Conservation (phyloP, 306 rosid species). For the Delonix regia region DNA sequence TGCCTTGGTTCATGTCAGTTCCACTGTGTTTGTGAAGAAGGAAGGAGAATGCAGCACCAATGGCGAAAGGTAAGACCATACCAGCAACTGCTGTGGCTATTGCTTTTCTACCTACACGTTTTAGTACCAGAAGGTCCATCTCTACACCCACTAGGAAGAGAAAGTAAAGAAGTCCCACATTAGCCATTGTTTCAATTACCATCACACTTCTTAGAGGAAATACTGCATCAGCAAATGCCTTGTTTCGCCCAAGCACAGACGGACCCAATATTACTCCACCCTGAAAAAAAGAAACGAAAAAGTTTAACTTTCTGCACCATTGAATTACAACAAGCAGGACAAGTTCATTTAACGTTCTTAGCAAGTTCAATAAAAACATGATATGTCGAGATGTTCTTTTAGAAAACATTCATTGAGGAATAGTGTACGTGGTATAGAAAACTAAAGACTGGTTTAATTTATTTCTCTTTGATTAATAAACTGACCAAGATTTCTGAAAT, state of each 20-base stretch:
- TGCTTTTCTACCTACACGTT: conserved; percentile 64
- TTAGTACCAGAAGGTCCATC: conserved; percentile 67
- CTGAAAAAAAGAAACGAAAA: conserved; percentile 34
- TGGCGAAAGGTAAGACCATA: conserved; percentile 69
- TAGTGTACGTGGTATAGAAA: too few relatives aligned
- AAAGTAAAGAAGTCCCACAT: conserved; percentile 82
- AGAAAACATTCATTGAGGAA: too few relatives aligned
- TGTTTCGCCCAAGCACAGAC: conserved; percentile 64
- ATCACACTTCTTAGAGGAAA: conserved; percentile 85
- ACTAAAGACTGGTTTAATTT: too few relatives aligned
- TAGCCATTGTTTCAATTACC: conserved; percentile 90
- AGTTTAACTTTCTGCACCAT: background rate
- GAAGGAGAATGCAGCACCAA: conserved; percentile 57
- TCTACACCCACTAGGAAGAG: conserved; percentile 82
- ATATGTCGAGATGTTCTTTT: too few relatives aligned
- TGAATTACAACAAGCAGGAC: background rate
- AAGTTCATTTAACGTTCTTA: too few relatives aligned
- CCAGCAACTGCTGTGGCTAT: conserved; percentile 62
- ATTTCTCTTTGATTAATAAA: too few relatives aligned
- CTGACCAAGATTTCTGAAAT: conserved; percentile 80
- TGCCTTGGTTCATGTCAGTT: conserved; percentile 34
- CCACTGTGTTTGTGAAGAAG: conserved; percentile 15
- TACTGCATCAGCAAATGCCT: conserved; percentile 51
- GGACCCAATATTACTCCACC: conserved; percentile 92
- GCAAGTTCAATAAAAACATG: too few relatives aligned